Base-by-base conservation (phyloP, 768 basidiomycete genomes). In the Boletus reticulatus region DNA sequence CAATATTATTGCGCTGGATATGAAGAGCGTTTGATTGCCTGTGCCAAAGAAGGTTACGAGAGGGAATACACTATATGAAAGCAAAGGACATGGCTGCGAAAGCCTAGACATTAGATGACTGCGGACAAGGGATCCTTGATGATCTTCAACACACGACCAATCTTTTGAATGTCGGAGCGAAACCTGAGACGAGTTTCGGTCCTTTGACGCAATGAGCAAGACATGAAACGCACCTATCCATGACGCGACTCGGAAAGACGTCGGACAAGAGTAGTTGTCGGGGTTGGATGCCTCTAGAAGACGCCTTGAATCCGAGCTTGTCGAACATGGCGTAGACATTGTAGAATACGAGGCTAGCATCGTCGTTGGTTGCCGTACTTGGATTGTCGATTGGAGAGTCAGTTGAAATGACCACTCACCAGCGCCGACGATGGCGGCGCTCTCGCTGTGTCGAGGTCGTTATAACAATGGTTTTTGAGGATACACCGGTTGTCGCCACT, bases 81-180 rank as follows among this genome's bases (percentile, higher is more conserved):
- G 37, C 16, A 20, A 11, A 29, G 24, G 39, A 43, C 44, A 2
- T n/a, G 36, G 41, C 41, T 37, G 22, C 6, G 34, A 54, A 24
- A 57, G 48, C 17, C 42, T 41, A 44, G 52, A 52, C 6, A 52
- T 52, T 19, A 32, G 22, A 50, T 45, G 31, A 50, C 8, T 27
- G 43, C 24, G 16, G 57, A 57, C n/a, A 57, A 13, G 13, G 50
- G 37, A 17, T 52, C 55, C 32, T 47, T 54, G 52, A 57, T 39
- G 19, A 43, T 2, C 24, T 55, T 55, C 10, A 47, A 29, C 10
- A 50, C 50, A 6, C 45, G 50, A 43, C 36, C 49, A 50, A 57
- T 52, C n/a, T 43, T 52, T 19, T 38, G 44, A 12, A 57, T 59
- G n/a, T 56, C 43, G 16, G 57, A 47, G 14, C 46, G 41, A 29